Conservation (phyloP, 768 basidiomycete genomes). For the Tylopilus cervinicoccineus region DNA sequence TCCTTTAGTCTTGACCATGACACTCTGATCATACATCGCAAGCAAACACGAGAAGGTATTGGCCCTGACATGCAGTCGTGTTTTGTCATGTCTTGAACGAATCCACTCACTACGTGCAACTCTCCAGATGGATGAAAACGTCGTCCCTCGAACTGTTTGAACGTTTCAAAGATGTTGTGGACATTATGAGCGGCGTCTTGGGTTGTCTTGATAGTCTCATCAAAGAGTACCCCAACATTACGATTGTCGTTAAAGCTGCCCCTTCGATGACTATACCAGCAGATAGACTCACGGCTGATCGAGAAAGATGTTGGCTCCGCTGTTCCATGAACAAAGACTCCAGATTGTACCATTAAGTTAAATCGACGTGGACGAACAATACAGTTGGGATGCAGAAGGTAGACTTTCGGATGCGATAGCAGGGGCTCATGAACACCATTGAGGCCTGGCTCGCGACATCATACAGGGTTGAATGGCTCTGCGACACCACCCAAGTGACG, state of each 20-base stretch:
- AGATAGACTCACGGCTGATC: constrained; percentile 50
- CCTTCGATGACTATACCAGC: not conserved
- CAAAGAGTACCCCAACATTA: constrained; percentile 65
- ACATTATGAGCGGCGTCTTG: constrained; percentile 79
- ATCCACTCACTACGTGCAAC: constrained; percentile 58
- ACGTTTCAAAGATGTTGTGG: constrained; percentile 77
- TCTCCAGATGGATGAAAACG: constrained; percentile 70
- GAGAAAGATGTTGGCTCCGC: constrained; percentile 63
- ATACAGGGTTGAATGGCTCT: constrained; percentile 3
- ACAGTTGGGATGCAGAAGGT: constrained; percentile 63
- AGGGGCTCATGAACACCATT: constrained; percentile 16
- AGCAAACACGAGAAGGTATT: constrained; percentile 72
- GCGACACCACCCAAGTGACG: constrained; percentile 2
- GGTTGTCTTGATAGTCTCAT: constrained; percentile 66
- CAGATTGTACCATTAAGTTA: constrained; percentile 55
- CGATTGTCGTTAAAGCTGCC: not conserved
- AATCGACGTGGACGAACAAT: constrained; percentile 12
- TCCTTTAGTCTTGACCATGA: constrained; percentile 44
- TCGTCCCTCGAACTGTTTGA: constrained; percentile 65
- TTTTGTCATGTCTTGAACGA: not conserved
- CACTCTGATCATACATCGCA: constrained; percentile 75
- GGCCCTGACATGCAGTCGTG: constrained; percentile 43
- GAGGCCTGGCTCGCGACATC: not conserved
- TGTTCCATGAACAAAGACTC: constrained; percentile 66
- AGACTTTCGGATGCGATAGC: constrained; percentile 37